A percentile compares a stretch with the other conserved stretches of the same genome.
Evolutionary conservation across 2,329 filamentous ascomycete species (phyloP).

Genomic region (Macrophomina phaseolina): DNA sequence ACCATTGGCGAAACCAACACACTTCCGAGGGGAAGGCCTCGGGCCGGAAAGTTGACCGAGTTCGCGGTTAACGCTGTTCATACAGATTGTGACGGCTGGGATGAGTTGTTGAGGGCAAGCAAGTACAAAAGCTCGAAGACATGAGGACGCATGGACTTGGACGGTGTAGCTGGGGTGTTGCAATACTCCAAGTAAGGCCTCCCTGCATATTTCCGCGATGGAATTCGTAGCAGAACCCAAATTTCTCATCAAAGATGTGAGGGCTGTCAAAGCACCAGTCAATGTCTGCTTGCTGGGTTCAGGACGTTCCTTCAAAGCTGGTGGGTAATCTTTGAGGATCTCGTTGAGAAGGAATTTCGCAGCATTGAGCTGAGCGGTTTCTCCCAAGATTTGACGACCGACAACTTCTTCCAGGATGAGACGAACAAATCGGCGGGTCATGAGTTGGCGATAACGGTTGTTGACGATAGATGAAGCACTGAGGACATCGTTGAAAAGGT

Average conservation of each 20-base stretch:
- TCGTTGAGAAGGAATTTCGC: slow-evolving; percentile 84
- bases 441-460: slow-evolving; percentile 86
- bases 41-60: slow-evolving; percentile 76
- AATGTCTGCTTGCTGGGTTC: slow-evolving; percentile 89
- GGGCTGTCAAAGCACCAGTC: slow-evolving; percentile 76
- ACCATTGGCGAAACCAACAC: slow-evolving; percentile 89
- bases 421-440: slow-evolving; percentile 82
- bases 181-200: slow-evolving; percentile 85
- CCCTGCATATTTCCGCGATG: slow-evolving; percentile 82
- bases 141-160: slow-evolving; percentile 86
- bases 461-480: slow-evolving; percentile 76
- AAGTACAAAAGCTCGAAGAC: slow-evolving; percentile 83
- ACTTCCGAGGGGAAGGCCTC: slow-evolving; percentile 79
- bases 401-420: slow-evolving; percentile 84
- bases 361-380: slow-evolving; percentile 84
- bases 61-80: slow-evolving; percentile 92
- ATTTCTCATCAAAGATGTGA: slow-evolving; percentile 77
- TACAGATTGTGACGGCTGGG: slow-evolving; percentile 89
- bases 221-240: slow-evolving; percentile 81
- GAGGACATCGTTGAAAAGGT: slow-evolving; percentile 80
- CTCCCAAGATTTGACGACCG: slow-evolving; percentile 80
- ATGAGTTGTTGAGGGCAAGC: slow-evolving; percentile 92
- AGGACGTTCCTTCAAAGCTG: slow-evolving; percentile 81
- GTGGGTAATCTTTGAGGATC: slow-evolving; percentile 91
- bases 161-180: slow-evolving; percentile 97